Conservation (phyloP, 495 filamentous ascomycete species). For the Aspergillus nanangensis region DNA sequence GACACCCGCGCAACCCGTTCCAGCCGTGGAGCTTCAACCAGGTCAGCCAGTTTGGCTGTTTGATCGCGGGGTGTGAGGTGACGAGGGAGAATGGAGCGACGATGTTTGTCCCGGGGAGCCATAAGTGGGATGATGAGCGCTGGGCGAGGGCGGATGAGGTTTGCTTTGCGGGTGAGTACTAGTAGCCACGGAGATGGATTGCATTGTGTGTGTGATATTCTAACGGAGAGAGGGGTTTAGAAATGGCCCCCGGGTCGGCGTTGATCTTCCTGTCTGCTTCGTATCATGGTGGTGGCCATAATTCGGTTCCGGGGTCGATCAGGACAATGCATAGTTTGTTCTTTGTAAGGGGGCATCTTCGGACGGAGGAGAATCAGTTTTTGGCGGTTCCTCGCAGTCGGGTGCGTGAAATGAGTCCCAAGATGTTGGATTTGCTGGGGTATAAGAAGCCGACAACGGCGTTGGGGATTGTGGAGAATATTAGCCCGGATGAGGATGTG, state of each 20-base stretch:
- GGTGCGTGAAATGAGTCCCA: slow-evolving; percentile 20
- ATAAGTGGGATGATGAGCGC: slow-evolving; percentile 12
- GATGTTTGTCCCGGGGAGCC: slow-evolving; percentile 15
- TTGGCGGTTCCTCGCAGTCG: slow-evolving; percentile 29
- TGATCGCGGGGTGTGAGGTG: slow-evolving; percentile 12
- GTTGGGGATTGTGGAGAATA: slow-evolving; percentile 13
- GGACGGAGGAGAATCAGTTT: slow-evolving; percentile 36
- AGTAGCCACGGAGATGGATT: too few species aligned
- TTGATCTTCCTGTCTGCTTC: slow-evolving; percentile 24
- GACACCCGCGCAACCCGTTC: slow-evolving; percentile 4
- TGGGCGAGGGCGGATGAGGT: slow-evolving; percentile 12
- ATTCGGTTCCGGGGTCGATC: slow-evolving; percentile 16
- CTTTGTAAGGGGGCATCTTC: slow-evolving; percentile 24
- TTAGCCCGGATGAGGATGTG: slow-evolving; percentile 12
- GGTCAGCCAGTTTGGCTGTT: slow-evolving; percentile 12
- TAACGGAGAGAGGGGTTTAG: too few species aligned
- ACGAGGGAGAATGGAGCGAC: slow-evolving; percentile 12
- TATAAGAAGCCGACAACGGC: slow-evolving; percentile 14
- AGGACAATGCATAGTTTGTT: slow-evolving; percentile 25
- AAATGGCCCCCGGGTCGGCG: slow-evolving; percentile 25
- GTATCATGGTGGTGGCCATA: slow-evolving; percentile 30
- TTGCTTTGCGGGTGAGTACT: slow-evolving; percentile 15
- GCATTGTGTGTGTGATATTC: too few species aligned
- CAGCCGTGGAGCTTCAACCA: slow-evolving; percentile 6
- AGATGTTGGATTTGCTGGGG: slow-evolving; percentile 14